Base-by-base conservation (phyloP, 305 asterid genomes). In the Withania somnifera region DNA sequence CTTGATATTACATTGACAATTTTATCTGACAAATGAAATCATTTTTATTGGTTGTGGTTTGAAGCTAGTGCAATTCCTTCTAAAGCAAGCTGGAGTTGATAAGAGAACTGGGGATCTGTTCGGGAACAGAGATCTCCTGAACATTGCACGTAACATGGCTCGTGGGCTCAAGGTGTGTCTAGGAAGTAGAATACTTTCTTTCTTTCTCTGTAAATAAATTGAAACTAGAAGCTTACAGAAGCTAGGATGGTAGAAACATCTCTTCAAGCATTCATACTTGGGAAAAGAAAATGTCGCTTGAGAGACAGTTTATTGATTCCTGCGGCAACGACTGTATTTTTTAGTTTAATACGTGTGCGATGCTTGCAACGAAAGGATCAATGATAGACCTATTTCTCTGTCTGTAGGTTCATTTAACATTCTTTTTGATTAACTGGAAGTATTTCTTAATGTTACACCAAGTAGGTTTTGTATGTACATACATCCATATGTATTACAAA, bases 81-180 rank as follows among this genome's bases (percentile, higher is more conserved):
- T 96, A 84, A 94, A 94, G 92, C 98, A 96, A 90, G 98, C 98
- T 19, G 99, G 99, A 83, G 95, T 91, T 78, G 99, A 94, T 86
- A 91, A 89, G 88, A 87, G 98, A 87, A 94, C 97, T 28, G 98
- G 99, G 83, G 98, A 96, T 86, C 98, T 96, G 75, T 96, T 92
- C 63, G 99, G 99, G 76, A 96, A 94, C 85, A 88, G 97, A 53
- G 98, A 96, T 86, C 89, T 96, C 63, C 92, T 96, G 34, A 96
- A 96, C 79, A 93, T 94, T 58, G 99, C 98, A 58, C 97, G 95
- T 42, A 96, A 92, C 86, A 94, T 96, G 99, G 99, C 98, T 82
- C 97, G 98, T 80, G 99, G 99, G 66, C 95, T 94, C 84, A 96
- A 96, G 91, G 98, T 94, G 56, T 40, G 89, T 84, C 63, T 54